phyloP scores from a whole-genome alignment of 108 stramenopile species.

The Cyclotella sp. region DNA sequence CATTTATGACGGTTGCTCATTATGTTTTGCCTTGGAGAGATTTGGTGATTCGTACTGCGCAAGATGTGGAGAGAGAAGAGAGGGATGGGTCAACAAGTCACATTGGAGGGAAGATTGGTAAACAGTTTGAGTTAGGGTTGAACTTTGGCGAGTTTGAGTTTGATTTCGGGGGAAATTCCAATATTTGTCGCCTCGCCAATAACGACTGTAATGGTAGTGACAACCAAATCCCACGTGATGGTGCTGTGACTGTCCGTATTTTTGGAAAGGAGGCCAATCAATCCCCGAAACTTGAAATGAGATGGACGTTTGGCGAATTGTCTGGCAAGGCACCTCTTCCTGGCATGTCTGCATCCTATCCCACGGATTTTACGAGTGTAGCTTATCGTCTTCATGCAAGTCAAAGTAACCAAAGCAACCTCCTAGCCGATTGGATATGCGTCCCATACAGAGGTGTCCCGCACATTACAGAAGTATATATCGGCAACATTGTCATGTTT shows the following conservation, averaged over 20 bases:
- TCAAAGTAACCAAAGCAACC: neutral
- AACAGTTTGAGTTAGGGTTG: slow-evolving; percentile 67
- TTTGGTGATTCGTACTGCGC: slow-evolving; percentile 29
- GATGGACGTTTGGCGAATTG: slow-evolving; percentile 48
- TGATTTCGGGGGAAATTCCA: slow-evolving; percentile 55
- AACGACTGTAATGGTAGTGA: neutral
- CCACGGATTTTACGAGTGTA: slow-evolving; percentile 11
- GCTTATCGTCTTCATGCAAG: neutral
- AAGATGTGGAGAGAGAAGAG: slow-evolving; percentile 47
- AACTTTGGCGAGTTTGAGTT: slow-evolving; percentile 88
- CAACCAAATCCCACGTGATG: neutral
- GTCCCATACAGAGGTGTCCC: slow-evolving; percentile 45
- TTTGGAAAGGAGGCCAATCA: slow-evolving; percentile 37
- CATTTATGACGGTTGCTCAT: slow-evolving; percentile 57
- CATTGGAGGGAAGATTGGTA: slow-evolving; percentile 37
- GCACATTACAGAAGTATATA: slow-evolving; percentile 7
- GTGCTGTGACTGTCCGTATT: slow-evolving; percentile 44
- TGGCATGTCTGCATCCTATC: slow-evolving; percentile 29
- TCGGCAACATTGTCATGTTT: slow-evolving; percentile 23
- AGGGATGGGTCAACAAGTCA: slow-evolving; percentile 1
- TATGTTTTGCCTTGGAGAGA: slow-evolving; percentile 58
- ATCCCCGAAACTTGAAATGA: slow-evolving; percentile 38
- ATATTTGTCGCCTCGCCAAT: neutral
- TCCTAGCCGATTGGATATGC: slow-evolving; percentile 31
- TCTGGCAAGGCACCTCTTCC: slow-evolving; percentile 27